Evolutionary conservation across 2,329 filamentous ascomycete genomes (phyloP).

Genomic region (Talaromyces sp.): DNA sequence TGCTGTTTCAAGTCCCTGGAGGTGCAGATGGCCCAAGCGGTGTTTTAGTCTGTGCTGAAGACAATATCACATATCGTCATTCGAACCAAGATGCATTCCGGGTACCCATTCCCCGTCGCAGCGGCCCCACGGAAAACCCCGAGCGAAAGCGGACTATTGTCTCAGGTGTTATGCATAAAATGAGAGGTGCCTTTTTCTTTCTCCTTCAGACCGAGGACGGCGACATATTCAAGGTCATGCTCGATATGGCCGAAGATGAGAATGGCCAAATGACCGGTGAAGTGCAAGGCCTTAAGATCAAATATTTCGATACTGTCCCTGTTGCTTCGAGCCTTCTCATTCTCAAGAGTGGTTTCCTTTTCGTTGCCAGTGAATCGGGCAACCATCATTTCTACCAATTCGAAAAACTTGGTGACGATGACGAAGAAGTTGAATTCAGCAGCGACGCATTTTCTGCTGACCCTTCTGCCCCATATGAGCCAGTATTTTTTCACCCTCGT

Average conservation of each 20-base stretch:
- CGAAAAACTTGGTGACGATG: conserved; percentile 93
- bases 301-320: conserved; percentile 97
- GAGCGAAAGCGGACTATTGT: conserved; percentile 85
- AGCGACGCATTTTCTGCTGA: conserved; percentile 84
- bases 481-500: conserved; percentile 83
- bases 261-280: conserved; percentile 77
- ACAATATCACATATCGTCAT: conserved; percentile 95
- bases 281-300: conserved; percentile 83
- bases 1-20: conserved; percentile 93
- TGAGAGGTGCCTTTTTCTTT: conserved; percentile 97
- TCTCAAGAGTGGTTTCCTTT: conserved; percentile 92
- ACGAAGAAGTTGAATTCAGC: conserved; percentile 81
- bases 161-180: conserved; percentile 94
- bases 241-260: conserved; percentile 83
- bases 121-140: conserved; percentile 87
- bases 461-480: conserved; percentile 69
- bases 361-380: conserved; percentile 87
- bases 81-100: conserved; percentile 89
- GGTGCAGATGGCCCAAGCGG: conserved; percentile 92
- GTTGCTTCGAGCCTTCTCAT: conserved; percentile 86
- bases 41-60: conserved; percentile 90
- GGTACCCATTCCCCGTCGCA: conserved; percentile 83
- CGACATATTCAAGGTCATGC: conserved; percentile 95
- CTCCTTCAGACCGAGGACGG: conserved; percentile 94
- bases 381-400: conserved; percentile 97